Conservation (phyloP, 2,329 filamentous ascomycete species). For the Monosporascus ibericus region DNA sequence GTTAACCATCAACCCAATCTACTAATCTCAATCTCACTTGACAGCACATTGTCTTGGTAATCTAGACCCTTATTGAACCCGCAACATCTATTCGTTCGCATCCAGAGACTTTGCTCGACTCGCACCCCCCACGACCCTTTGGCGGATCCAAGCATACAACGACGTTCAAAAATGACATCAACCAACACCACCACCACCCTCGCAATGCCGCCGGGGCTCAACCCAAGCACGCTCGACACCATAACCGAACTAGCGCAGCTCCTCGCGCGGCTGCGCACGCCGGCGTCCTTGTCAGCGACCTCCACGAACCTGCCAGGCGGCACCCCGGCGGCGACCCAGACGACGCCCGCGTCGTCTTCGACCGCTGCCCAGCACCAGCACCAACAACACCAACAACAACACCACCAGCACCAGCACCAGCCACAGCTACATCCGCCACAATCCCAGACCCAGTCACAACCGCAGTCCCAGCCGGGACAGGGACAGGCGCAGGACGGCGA, state of each 20-base stretch:
- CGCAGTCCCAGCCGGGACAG: conserved; percentile 27
- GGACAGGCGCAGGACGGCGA: conserved; percentile 23
- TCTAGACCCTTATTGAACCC: too few relatives aligned
- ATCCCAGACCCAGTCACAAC: conserved; percentile 15
- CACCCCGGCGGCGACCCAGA: conserved; percentile 20
- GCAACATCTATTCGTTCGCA: too few relatives aligned
- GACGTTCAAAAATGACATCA: conserved; percentile 7
- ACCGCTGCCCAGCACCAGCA: conserved; percentile 1
- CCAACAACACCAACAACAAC: too few relatives aligned
- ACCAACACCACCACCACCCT: conserved; percentile 27
- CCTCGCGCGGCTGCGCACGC: conserved; percentile 62
- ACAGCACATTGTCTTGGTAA: too few relatives aligned
- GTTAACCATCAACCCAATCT: too few relatives aligned
- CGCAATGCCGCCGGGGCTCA: conserved; percentile 57
- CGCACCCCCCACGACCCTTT: too few relatives aligned
- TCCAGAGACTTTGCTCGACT: too few relatives aligned
- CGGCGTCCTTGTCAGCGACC: neutral
- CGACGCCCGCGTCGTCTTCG: conserved; percentile 14
- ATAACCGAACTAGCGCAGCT: conserved; percentile 76
- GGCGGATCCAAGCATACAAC: neutral
- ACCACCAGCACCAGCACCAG: conserved; percentile 7
- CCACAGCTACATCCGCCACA: conserved; percentile 9
- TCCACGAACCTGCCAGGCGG: conserved; percentile 19
- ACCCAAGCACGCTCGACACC: conserved; percentile 79
- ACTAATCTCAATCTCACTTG: too few relatives aligned